Conservation (phyloP, 345 rosid species). For the Sisymbrium irio region DNA sequence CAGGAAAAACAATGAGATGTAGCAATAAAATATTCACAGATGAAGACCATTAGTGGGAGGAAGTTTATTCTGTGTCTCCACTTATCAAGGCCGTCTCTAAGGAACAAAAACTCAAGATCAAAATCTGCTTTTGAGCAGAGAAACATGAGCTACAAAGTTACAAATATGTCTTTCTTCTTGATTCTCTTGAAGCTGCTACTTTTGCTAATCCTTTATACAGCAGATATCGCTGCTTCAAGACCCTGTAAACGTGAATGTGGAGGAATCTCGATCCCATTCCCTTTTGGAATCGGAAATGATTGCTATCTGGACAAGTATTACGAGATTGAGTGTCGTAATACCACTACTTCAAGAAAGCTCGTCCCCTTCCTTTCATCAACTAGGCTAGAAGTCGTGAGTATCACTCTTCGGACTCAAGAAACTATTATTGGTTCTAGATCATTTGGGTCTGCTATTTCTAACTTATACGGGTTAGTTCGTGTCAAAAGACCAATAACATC, state of each 20-base stretch:
- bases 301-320: conserved; percentile 23
- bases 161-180: neutral
- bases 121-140: neutral
- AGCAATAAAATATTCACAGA: neutral
- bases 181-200: neutral
- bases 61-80: neutral
- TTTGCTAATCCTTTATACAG: neutral
- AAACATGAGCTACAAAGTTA: conserved; percentile 11
- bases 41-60: neutral
- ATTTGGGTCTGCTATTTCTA: too few relatives aligned
- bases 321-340: conserved; percentile 20
- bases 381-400: conserved; percentile 4
- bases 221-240: neutral
- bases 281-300: conserved; percentile 35
- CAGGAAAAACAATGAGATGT: neutral
- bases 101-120: neutral
- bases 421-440: neutral
- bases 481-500: neutral
- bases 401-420: neutral
- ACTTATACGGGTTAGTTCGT: neutral
- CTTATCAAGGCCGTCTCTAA: neutral
- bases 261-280: conserved; percentile 33
- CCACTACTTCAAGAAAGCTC: neutral
- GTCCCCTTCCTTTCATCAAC: neutral
- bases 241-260: conserved; percentile 35